Percentiles rank a stretch among this genome's conserved stretches.
Conservation (phyloP, 2,329 filamentous ascomycete species). For the Colletotrichum sp. region DNA sequence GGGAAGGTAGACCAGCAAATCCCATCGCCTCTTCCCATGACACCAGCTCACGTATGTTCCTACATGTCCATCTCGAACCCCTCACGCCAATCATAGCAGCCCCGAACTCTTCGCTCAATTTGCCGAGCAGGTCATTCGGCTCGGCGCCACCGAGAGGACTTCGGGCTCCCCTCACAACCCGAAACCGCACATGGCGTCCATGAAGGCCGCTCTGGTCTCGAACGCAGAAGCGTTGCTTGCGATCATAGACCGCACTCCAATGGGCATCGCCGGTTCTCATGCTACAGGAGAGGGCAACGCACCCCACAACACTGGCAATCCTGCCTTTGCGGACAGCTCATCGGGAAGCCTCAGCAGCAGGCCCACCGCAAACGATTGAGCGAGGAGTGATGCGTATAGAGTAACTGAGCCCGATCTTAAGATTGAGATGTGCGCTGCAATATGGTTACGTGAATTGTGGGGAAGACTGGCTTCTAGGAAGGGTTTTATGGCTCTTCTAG, state of each 20-base stretch:
- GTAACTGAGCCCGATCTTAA: neutral
- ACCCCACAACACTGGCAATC: neutral
- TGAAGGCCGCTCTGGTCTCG: neutral
- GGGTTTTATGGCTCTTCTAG: neutral
- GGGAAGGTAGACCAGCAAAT: neutral
- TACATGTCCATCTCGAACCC: neutral
- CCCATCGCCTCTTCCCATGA: neutral
- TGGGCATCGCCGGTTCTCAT: neutral
- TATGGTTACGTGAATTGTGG: neutral
- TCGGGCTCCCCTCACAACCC: neutral
- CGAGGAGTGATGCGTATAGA: neutral
- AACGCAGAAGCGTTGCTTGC: neutral
- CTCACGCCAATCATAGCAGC: neutral
- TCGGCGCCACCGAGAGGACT: neutral
- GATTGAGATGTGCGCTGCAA: neutral
- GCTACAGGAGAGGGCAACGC: neutral
- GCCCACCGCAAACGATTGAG: neutral
- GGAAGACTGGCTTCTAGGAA: neutral
- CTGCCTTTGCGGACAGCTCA: neutral
- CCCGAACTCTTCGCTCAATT: neutral
- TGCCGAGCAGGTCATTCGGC: neutral
- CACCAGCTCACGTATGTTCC: neutral
- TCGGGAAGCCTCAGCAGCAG: neutral
- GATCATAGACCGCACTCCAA: neutral
- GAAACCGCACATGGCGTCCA: neutral